Evolutionary conservation across 2,329 filamentous ascomycete species (phyloP).

Genomic region (Ceratocystiopsis sp.): DNA sequence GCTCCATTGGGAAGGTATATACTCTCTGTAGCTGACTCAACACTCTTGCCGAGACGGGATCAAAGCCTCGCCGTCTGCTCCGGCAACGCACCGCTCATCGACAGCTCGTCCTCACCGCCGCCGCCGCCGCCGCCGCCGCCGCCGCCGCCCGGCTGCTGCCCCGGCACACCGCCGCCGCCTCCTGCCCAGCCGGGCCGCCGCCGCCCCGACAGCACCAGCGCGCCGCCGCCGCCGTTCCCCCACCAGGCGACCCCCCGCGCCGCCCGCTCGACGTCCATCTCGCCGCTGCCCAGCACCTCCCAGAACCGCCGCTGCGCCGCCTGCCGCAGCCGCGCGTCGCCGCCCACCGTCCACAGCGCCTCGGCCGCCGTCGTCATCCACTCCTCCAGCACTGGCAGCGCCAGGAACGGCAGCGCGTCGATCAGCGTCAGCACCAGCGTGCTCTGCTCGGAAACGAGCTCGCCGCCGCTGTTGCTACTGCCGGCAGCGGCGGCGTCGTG

Average conservation of each 20-base stretch:
- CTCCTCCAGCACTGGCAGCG: constrained; percentile 53
- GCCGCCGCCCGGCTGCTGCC: too few species aligned
- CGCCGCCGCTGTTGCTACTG: constrained; percentile 15
- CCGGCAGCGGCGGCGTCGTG: constrained; percentile 8
- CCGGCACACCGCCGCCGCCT: too few species aligned
- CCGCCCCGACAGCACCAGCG: constrained; percentile 23
- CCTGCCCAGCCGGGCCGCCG: too few species aligned
- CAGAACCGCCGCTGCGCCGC: constrained; percentile 56
- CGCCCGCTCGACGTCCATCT: constrained; percentile 77
- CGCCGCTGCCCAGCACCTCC: constrained; percentile 61
- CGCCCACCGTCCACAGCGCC: constrained; percentile 42
- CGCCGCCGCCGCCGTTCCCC: constrained; percentile 43
- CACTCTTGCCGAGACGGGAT: too few species aligned
- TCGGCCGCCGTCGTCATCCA: constrained; percentile 62
- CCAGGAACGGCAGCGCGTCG: constrained; percentile 60
- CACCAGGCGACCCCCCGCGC: constrained; percentile 74
- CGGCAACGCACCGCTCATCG: constrained; percentile 17
- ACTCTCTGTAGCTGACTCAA: too few species aligned
- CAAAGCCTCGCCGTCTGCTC: constrained; percentile 18
- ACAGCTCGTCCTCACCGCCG: constrained; percentile 17
- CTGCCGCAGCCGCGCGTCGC: constrained; percentile 34
- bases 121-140: constrained; percentile 10
- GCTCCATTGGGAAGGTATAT: too few species aligned
- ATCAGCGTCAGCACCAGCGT: constrained; percentile 61
- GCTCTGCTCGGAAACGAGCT: constrained; percentile 55